Evolutionary conservation across 164 flowering plant genomes (phyloP).

Genomic region (Magnolia changhungtana): DNA sequence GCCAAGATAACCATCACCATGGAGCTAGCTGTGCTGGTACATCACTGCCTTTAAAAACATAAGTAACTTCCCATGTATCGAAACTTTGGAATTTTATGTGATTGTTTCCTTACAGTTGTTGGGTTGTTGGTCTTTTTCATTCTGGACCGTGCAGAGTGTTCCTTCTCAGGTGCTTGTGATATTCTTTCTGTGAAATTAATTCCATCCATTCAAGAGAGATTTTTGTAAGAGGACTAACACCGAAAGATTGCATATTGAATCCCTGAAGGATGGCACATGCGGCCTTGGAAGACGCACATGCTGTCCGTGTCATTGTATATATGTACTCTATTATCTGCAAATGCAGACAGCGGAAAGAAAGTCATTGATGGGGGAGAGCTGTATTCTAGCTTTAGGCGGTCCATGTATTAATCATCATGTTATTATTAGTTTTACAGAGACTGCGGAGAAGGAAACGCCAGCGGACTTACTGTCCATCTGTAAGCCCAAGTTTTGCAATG

Average conservation of each 20-base stretch:
- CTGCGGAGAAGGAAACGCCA: not conserved
- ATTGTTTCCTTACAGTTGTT: not conserved
- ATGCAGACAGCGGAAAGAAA: constrained; percentile 30
- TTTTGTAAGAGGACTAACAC: not conserved
- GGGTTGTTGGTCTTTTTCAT: constrained; percentile 11
- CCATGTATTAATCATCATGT: constrained; percentile 15
- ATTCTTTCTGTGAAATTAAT: constrained; percentile 13
- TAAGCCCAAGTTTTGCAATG: not conserved
- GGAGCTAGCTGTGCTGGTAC: constrained; percentile 14
- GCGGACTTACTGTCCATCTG: not conserved
- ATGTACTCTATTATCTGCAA: constrained; percentile 37
- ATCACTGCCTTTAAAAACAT: not conserved
- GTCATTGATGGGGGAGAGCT: constrained; percentile 20
- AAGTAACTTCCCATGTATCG: not conserved
- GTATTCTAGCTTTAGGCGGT: constrained; percentile 30
- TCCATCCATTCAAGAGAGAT: constrained; percentile 3
- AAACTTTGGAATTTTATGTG: constrained; percentile 1
- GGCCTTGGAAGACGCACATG: constrained; percentile 1
- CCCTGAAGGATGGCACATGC: not conserved
- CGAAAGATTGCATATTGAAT: constrained; percentile 5
- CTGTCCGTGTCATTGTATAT: constrained; percentile 31
- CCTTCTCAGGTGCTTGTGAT: constrained; percentile 10
- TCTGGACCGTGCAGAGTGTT: constrained; percentile 27
- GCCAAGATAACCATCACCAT: constrained; percentile 46
- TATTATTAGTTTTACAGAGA: constrained; percentile 13